A percentile compares a stretch with the other conserved stretches of the same genome.
Evolutionary conservation across 805 yeast species (phyloP).

Genomic region (Pichia kluyveri): DNA sequence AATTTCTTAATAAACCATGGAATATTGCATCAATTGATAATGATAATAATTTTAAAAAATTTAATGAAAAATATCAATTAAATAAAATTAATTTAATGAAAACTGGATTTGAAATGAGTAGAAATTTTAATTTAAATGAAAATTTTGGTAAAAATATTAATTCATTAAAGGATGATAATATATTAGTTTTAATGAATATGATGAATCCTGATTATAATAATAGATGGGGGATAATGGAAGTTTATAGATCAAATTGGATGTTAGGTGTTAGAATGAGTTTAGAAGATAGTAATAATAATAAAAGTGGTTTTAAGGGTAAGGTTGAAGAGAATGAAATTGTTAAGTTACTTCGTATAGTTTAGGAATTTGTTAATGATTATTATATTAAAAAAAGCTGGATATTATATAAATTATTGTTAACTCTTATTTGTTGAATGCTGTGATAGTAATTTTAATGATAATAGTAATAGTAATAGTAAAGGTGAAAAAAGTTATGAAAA

Average conservation of each 20-base stretch:
- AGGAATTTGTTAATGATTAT: not conserved
- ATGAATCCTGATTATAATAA: slow-evolving; percentile 22
- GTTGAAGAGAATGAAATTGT: slow-evolving; percentile 19
- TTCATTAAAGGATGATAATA: slow-evolving; percentile 7
- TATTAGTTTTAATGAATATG: slow-evolving; percentile 17
- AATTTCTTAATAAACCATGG: slow-evolving; percentile 42
- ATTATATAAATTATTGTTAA: not conserved
- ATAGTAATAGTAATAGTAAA: not conserved
- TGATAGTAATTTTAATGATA: not conserved
- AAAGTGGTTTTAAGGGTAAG: slow-evolving; percentile 5
- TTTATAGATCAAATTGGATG: slow-evolving; percentile 24
- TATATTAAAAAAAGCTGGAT: too few relatives aligned
- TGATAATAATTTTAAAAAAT: slow-evolving; percentile 20
- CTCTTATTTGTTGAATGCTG: not conserved
- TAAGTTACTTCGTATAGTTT: slow-evolving; percentile 8
- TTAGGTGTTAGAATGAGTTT: slow-evolving; percentile 18
- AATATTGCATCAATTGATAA: slow-evolving; percentile 24
- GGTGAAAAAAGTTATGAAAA: not conserved
- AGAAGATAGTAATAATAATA: slow-evolving; percentile 6
- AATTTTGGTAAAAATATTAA: slow-evolving; percentile 7
- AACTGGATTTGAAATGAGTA: slow-evolving; percentile 15
- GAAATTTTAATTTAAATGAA: slow-evolving; percentile 2
- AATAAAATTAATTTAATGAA: slow-evolving; percentile 8
- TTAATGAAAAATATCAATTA: slow-evolving; percentile 9
- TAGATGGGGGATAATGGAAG: slow-evolving; percentile 15